Evolutionary conservation across 2,329 filamentous ascomycete species (phyloP).

Genomic region (Arthrobotrys entomopaga): DNA sequence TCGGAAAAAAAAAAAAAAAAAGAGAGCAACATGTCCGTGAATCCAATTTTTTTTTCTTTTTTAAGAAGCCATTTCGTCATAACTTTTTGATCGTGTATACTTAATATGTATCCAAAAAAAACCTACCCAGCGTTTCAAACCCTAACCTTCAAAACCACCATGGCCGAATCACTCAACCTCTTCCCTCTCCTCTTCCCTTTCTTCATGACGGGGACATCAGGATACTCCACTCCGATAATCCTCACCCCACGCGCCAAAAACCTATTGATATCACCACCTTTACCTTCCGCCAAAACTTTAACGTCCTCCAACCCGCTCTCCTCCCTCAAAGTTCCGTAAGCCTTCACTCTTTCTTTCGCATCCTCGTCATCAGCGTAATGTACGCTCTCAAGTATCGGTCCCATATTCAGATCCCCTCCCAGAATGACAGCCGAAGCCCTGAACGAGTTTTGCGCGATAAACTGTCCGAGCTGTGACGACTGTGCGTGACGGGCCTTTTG

Average conservation of each 20-base stretch:
- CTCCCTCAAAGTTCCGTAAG: constrained; percentile 36
- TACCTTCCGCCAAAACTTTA: constrained; percentile 44
- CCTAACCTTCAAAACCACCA: constrained; percentile 38
- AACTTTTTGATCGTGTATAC: too few relatives aligned
- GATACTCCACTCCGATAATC: constrained; percentile 40
- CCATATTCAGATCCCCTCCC: constrained; percentile 48
- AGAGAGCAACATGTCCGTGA: neutral
- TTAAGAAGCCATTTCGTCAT: too few relatives aligned
- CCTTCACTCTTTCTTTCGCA: constrained; percentile 44
- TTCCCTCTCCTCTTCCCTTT: constrained; percentile 39
- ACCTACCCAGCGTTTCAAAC: constrained; percentile 16
- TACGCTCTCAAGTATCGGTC: constrained; percentile 47
- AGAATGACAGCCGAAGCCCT: constrained; percentile 44
- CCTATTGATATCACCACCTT: constrained; percentile 51
- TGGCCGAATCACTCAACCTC: constrained; percentile 50
- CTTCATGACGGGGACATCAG: constrained; percentile 30
- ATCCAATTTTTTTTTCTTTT: too few relatives aligned
- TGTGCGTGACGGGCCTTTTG: constrained; percentile 39
- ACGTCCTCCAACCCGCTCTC: constrained; percentile 47
- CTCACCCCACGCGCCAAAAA: constrained; percentile 46
- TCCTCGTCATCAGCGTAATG: constrained; percentile 43
- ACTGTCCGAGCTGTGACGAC: constrained; percentile 49
- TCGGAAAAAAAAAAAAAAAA: constrained; percentile 10
- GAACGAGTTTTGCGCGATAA: constrained; percentile 50
- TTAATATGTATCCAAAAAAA: neutral